Base-by-base conservation (phyloP, 495 filamentous ascomycete species). In the Aspergillus cristatus region DNA sequence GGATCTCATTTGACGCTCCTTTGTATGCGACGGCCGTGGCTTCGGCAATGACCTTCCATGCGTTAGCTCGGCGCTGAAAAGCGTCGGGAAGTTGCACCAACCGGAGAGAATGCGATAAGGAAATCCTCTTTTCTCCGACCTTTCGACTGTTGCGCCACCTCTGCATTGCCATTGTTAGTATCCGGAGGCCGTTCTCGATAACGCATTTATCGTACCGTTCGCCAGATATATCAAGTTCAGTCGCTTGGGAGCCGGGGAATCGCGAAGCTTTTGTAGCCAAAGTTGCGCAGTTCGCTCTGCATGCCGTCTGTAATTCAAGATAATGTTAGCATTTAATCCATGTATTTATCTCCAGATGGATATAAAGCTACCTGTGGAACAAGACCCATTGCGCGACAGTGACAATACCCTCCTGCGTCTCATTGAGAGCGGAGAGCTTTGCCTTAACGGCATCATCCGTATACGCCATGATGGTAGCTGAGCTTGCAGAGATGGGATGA, bases 351-450 rank as follows among this genome's bases (percentile, higher is more conserved):
- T 31, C 38, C 41, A 6, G 28, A 30, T 3, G 13, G 13, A 3
- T 30, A 30, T 45, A 38, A n/a, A 29, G 63, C 50, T 82, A 94
- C 89, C 87, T 80, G 64, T 99, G 88, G 57, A 97, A 99, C 82
- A 97, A 87, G 40, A 99, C 84, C 93, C 93, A 99, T 81, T 96
- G 89, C 31, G 88, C 82, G 35, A 93, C 88, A 33, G 85, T 84
- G 32, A 93, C 86, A 50, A 97, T 94, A 63, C 84, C 86, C 48
- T 97, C 91, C 55, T 97, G 88, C 10, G 84, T 87, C 67, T 98
- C 91, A 63, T 94, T 94, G 32, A 99, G 74, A 28, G 86, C 81
- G 18, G 88, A 91, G 18, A 99, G 80, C 73, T 96, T 96, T 34
- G 91, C 84, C 47, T 83, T 76, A 14, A 97, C 86, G 20, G 85